These are phyloP conservation scores for Aristolochia californica DNA, from an alignment of 164 flowering plant genomes.

Conservation along the genomic window DNA sequence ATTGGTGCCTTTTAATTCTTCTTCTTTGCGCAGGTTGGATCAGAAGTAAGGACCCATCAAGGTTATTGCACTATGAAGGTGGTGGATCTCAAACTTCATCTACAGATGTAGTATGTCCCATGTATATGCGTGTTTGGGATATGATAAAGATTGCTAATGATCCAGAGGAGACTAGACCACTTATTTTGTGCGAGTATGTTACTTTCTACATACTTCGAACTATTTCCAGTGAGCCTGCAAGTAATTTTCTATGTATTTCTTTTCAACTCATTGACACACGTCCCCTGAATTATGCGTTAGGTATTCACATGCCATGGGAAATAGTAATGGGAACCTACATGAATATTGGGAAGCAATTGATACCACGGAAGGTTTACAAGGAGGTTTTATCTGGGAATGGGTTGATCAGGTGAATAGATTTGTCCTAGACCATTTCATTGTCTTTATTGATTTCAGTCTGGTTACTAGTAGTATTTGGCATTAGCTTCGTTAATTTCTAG, in stretches of 20 bases:
- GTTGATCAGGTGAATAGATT: slow-evolving; percentile 61
- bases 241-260: background rate
- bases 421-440: background rate
- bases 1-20: no score
- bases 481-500: no score
- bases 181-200: slow-evolving; percentile 96
- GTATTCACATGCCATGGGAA: slow-evolving; percentile 98
- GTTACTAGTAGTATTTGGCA: no score
- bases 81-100: slow-evolving; percentile 93
- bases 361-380: slow-evolving; percentile 86
- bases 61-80: slow-evolving; percentile 89
- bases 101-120: slow-evolving; percentile 92
- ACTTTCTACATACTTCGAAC: background rate
- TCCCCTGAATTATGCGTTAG: slow-evolving; percentile 19
- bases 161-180: slow-evolving; percentile 73
- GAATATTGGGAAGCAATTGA: slow-evolving; percentile 96
- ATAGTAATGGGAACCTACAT: slow-evolving; percentile 78
- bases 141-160: slow-evolving; percentile 82
- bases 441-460: no score
- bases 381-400: slow-evolving; percentile 99
- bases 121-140: slow-evolving; percentile 98
- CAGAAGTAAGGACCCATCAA: slow-evolving; percentile 74
- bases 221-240: background rate
- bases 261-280: background rate
- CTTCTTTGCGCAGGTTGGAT: slow-evolving; percentile 60